Evolutionary conservation across 257 asterid species (phyloP), one percentile per base, ranked within the genome.

Genomic region (Capsicum chinense): DNA sequence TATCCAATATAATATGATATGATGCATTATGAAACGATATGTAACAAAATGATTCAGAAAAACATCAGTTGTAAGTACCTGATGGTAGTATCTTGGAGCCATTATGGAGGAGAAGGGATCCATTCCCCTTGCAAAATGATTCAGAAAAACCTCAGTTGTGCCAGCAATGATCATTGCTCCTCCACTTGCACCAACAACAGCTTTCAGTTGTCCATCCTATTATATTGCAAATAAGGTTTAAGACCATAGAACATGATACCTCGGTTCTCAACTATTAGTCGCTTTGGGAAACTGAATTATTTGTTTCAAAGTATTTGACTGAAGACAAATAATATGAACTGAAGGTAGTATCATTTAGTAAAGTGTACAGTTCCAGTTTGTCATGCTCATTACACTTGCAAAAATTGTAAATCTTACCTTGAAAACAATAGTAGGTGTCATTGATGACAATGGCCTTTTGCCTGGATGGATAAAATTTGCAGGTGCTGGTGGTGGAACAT

Each of bases 171-270:
- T 94, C 79, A 57, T 33, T 48, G 86, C 74, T 54, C 97, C 98
- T 71, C 97, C 97, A 79, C 93, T 91, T 68, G 93, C 97, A 13
- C 97, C 98, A 7, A 90, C 70, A 13, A 91, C 97, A 4, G 89
- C 97, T 86, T 87, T 88, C 63, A 94, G 33, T 33, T 84, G 66
- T 39, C 89, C 91, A 60, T 50, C 90, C 96, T 92, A 71, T 84
- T 39, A 16, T 76, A 76, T 14, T 8, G 52, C 81, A 76, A 76
- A 7, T 76, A 52, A 12, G 21, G 81, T 39, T 4, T 39, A 39
- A 39, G 44, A 39, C 5, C 44, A 39, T 39, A 39, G 44, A 39
- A 39, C 5, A 39, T 39, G 44, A 3, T 39, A 39, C 44, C 44
- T 39, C 44, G 44, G 5, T 39, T 39, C 5, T 4, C 44, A 39